These are phyloP conservation scores for Nicotiana attenuata DNA, from an alignment of 257 asterid genomes.

Conservation along the genomic window DNA sequence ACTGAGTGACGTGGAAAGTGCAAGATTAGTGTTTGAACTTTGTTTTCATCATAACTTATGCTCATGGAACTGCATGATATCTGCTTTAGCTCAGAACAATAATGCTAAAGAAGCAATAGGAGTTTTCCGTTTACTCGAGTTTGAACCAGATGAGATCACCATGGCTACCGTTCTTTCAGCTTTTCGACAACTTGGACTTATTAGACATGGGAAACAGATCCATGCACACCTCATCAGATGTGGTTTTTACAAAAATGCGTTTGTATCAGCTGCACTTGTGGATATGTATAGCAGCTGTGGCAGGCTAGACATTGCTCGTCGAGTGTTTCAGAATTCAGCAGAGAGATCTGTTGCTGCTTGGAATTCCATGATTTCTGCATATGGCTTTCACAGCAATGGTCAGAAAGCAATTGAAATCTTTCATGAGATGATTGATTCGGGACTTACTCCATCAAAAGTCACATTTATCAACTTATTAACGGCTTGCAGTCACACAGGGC, in stretches of 20 bases:
- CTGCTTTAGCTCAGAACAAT: conserved; percentile 58
- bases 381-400: conserved; percentile 52
- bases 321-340: conserved; percentile 32
- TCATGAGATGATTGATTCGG: conserved; percentile 35
- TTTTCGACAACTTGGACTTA: conserved; percentile 49
- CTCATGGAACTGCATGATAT: conserved; percentile 62
- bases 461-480: conserved; percentile 61
- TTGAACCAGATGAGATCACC: conserved; percentile 61
- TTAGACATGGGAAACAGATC: conserved; percentile 49
- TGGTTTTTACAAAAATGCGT: conserved; percentile 34
- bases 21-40: conserved; percentile 42
- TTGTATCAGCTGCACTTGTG: conserved; percentile 45
- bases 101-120: conserved; percentile 51
- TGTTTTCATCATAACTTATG: conserved; percentile 43
- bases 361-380: conserved; percentile 61
- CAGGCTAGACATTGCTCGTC: conserved; percentile 42
- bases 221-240: conserved; percentile 50
- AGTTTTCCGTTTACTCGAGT: conserved; percentile 43
- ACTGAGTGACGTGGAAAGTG: conserved; percentile 49
- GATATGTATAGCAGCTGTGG: conserved; percentile 75
- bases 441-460: conserved; percentile 45
- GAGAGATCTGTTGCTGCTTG: conserved; percentile 46
- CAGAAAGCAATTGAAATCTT: conserved; percentile 40
- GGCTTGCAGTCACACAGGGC: conserved; percentile 67
- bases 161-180: conserved; percentile 59